A percentile compares a stretch with the other conserved stretches of the same genome.
phyloP scores from a whole-genome alignment of 768 basidiomycete species.

The Boletus reticuloceps region DNA sequence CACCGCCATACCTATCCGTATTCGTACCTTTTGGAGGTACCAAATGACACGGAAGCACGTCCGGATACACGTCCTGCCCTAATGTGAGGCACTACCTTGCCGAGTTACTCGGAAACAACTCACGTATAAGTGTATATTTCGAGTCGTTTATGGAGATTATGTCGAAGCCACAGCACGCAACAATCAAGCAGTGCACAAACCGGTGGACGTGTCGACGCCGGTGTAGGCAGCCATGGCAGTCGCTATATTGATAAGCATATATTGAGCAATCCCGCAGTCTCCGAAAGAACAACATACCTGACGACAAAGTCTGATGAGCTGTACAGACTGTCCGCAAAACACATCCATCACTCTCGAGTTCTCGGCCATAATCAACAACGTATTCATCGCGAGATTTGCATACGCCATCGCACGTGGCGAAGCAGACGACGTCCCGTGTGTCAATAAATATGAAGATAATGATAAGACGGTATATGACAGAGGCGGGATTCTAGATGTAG shows the following conservation, averaged over 20 bases:
- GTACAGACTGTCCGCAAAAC: conserved; percentile 41
- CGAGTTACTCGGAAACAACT: conserved; percentile 16
- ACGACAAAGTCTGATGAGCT: conserved; percentile 54
- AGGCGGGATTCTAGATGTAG: conserved; percentile 28
- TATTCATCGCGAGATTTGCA: conserved; percentile 55
- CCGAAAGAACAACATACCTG: conserved; percentile 42
- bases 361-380: conserved; percentile 50
- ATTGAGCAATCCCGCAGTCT: background rate
- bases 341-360: conserved; percentile 45
- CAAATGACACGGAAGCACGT: conserved; percentile 54
- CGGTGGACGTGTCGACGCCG: conserved; percentile 40
- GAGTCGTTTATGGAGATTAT: conserved; percentile 63
- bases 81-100: background rate
- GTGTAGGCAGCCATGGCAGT: conserved; percentile 47
- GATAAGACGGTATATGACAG: conserved; percentile 50
- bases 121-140: conserved; percentile 59
- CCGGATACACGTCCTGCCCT: conserved; percentile 52
- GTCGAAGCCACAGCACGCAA: conserved; percentile 66
- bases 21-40: conserved; percentile 51
- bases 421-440: conserved; percentile 62
- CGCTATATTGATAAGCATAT: conserved; percentile 36
- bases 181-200: conserved; percentile 65
- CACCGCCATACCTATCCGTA: conserved; percentile 48
- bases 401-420: conserved; percentile 61
- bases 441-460: conserved; percentile 62